A percentile compares a stretch with the other conserved stretches of the same genome.
phyloP scores from a whole-genome alignment of 306 rosid species.

The Pueraria montana region DNA sequence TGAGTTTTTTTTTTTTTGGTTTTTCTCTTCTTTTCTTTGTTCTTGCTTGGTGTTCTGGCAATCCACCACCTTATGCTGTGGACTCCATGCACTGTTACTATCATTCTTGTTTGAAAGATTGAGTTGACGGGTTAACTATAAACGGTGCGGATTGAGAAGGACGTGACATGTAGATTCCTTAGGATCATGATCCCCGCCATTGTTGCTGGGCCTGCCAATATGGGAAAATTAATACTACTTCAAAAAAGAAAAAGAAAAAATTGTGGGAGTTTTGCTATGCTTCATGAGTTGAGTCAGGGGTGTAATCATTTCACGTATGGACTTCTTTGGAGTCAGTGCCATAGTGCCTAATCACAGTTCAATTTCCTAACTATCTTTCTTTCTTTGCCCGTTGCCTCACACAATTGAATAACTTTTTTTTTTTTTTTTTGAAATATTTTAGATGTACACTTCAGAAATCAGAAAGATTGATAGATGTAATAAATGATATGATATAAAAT shows the following conservation, averaged over 20 bases:
- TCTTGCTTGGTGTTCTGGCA: slow-evolving; percentile 27
- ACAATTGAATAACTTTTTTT: not conserved
- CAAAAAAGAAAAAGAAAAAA: not conserved
- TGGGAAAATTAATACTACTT: slow-evolving; percentile 10
- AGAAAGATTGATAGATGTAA: too few species aligned
- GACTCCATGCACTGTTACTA: slow-evolving; percentile 42
- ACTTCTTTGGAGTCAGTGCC: slow-evolving; percentile 47
- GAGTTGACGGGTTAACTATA: slow-evolving; percentile 50
- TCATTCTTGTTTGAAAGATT: slow-evolving; percentile 43
- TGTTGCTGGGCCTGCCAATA: slow-evolving; percentile 61
- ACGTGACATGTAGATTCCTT: slow-evolving; percentile 30
- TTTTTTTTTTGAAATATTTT: not conserved
- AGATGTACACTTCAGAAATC: not conserved
- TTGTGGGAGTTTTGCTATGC: not conserved
- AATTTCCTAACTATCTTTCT: slow-evolving; percentile 20
- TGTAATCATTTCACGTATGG: slow-evolving; percentile 51
- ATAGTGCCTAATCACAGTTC: slow-evolving; percentile 49
- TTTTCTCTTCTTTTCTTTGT: not conserved
- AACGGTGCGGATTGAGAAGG: slow-evolving; percentile 55
- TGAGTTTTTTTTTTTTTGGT: not conserved
- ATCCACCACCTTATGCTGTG: slow-evolving; percentile 39
- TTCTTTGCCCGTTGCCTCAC: too few species aligned
- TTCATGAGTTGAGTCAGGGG: slow-evolving; percentile 46
- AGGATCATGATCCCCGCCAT: slow-evolving; percentile 57
- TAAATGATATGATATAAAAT: too few species aligned